These are phyloP conservation scores for Cytospora chrysosperma DNA, from an alignment of 2,329 filamentous ascomycete genomes.

Conservation along the genomic window DNA sequence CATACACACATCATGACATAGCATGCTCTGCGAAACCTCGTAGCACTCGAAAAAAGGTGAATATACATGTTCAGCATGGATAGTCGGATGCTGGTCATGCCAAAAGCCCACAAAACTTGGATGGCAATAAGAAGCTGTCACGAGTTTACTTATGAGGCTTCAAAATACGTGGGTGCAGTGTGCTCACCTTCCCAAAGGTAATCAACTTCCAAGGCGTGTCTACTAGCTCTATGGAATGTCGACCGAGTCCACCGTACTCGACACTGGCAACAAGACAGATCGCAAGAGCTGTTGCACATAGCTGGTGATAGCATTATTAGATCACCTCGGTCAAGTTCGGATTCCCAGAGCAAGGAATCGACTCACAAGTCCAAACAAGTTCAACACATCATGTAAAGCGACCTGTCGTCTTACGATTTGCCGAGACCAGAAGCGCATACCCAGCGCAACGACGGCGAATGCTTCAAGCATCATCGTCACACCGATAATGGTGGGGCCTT, in stretches of 20 bases:
- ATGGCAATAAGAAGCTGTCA: not conserved
- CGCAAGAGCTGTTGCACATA: not conserved
- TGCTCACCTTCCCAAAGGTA: not conserved
- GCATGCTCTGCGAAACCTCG: not conserved
- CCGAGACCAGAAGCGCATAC: not conserved
- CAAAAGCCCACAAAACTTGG: not conserved
- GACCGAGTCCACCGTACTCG: not conserved
- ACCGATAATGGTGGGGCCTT: not conserved
- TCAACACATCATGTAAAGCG: not conserved
- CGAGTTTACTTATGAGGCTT: not conserved
- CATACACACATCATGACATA: not conserved
- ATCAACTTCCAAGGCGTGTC: not conserved
- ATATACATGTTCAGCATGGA: not conserved
- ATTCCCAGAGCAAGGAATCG: too few species aligned
- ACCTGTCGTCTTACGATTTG: not conserved
- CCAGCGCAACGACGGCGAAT: not conserved
- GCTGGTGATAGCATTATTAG: not conserved
- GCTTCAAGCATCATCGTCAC: not conserved
- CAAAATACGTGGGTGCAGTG: not conserved
- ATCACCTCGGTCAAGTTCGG: not conserved
- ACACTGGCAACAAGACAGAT: not conserved
- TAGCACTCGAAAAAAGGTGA: not conserved
- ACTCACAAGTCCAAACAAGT: not conserved
- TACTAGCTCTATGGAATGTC: not conserved
- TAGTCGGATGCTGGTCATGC: not conserved